Conservation (phyloP, 2,329 filamentous ascomycete genomes). For the Daldinia sp. region DNA sequence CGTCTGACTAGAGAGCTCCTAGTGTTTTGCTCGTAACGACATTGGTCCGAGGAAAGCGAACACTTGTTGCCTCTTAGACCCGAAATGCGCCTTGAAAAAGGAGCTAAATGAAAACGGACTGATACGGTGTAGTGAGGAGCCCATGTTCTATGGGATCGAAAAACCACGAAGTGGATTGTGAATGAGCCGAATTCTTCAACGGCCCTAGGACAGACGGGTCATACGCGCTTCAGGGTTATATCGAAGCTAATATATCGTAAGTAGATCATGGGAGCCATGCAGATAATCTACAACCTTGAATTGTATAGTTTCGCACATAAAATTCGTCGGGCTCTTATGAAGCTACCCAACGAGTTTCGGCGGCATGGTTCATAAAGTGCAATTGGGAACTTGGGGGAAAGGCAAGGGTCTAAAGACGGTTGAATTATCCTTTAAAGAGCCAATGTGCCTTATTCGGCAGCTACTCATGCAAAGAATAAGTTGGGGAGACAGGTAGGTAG, state of each 20-base stretch:
- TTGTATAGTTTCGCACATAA: constrained; percentile 15
- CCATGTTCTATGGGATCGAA: constrained; percentile 31
- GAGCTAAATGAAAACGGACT: constrained; percentile 36
- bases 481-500: constrained; percentile 28
- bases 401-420: constrained; percentile 27
- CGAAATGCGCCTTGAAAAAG: constrained; percentile 35
- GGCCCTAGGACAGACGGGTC: constrained; percentile 27
- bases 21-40: constrained; percentile 52
- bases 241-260: constrained; percentile 42
- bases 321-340: constrained; percentile 29
- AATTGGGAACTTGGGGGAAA: constrained; percentile 24
- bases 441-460: constrained; percentile 35
- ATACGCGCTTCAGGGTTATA: constrained; percentile 39
- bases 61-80: constrained; percentile 41
- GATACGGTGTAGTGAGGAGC: constrained; percentile 18
- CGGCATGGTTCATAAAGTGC: constrained; percentile 33
- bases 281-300: constrained; percentile 24
- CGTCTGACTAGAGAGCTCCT: constrained; percentile 42
- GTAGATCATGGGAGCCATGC: constrained; percentile 36
- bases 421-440: constrained; percentile 26
- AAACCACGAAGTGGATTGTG: constrained; percentile 34
- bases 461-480: constrained; percentile 38
- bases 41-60: constrained; percentile 55
- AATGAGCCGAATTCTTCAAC: constrained; percentile 34
- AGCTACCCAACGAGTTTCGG: constrained; percentile 33